Evolutionary conservation across 2,329 filamentous ascomycete species (phyloP).

Genomic region (Coniochaeta pulveracea): DNA sequence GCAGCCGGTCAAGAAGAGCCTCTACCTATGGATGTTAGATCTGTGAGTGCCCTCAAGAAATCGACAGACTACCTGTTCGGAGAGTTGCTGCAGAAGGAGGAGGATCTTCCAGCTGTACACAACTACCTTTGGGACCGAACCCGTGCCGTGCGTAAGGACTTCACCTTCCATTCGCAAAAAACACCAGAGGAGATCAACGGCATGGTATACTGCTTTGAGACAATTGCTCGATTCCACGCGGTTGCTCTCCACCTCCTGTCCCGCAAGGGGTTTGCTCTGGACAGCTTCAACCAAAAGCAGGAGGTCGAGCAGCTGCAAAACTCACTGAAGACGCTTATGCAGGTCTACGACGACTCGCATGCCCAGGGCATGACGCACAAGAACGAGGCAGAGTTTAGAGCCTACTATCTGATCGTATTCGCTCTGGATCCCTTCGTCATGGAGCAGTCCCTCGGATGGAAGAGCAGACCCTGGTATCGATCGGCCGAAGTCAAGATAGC

Average conservation of each 20-base stretch:
- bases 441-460: conserved; percentile 45
- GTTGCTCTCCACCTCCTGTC: conserved; percentile 53
- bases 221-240: conserved; percentile 56
- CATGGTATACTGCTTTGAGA: conserved; percentile 53
- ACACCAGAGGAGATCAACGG: conserved; percentile 42
- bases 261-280: conserved; percentile 38
- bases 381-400: conserved; percentile 55
- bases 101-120: conserved; percentile 42
- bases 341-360: conserved; percentile 55
- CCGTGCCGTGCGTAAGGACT: conserved; percentile 55
- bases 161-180: conserved; percentile 55
- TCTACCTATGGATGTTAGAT: conserved; percentile 56
- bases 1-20: conserved; percentile 58
- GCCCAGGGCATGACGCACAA: conserved; percentile 44
- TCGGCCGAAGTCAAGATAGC: conserved; percentile 51
- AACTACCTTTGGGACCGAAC: conserved; percentile 60
- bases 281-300: conserved; percentile 55
- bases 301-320: conserved; percentile 58
- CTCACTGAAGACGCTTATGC: conserved; percentile 51
- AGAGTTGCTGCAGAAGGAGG: conserved; percentile 42
- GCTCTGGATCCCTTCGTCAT: conserved; percentile 46
- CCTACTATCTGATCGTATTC: conserved; percentile 54
- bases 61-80: conserved; percentile 55
- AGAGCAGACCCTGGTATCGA: conserved; percentile 38
- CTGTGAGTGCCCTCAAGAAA: conserved; percentile 42